phyloP scores from a whole-genome alignment of 2,329 filamentous ascomycete species.

The Ophiostoma sp. region DNA sequence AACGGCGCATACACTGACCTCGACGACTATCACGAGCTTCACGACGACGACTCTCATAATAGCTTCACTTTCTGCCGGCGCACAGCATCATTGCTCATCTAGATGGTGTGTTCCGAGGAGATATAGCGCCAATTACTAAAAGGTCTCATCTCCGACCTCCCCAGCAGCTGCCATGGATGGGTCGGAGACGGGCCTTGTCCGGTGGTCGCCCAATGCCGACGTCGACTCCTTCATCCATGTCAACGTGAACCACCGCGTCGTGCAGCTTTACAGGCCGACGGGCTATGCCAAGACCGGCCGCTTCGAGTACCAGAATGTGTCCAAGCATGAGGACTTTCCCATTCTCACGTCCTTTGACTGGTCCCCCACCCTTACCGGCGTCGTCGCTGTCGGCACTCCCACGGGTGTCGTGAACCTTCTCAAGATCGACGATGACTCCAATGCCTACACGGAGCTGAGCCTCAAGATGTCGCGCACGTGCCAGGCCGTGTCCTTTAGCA shows the following conservation, averaged over 20 bases:
- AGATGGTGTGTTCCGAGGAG: too few relatives aligned
- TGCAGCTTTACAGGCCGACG: slow-evolving; percentile 58
- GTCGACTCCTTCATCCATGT: slow-evolving; percentile 59
- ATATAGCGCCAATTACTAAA: background rate
- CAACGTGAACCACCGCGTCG: slow-evolving; percentile 57
- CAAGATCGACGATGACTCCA: slow-evolving; percentile 64
- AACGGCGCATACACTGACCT: background rate
- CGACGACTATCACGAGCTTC: slow-evolving; percentile 3
- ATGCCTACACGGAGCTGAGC: slow-evolving; percentile 58
- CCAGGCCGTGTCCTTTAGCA: slow-evolving; percentile 76
- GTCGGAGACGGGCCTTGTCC: slow-evolving; percentile 57
- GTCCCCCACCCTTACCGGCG: slow-evolving; percentile 56
- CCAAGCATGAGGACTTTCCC: slow-evolving; percentile 58
- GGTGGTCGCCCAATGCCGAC: slow-evolving; percentile 57
- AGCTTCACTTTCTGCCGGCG: background rate
- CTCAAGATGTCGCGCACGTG: slow-evolving; percentile 72
- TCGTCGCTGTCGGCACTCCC: slow-evolving; percentile 69
- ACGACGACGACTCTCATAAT: background rate
- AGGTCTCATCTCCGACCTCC: background rate
- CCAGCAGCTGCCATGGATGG: slow-evolving; percentile 45
- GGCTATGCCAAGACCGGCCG: slow-evolving; percentile 51
- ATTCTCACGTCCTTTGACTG: slow-evolving; percentile 62
- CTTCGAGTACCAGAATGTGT: slow-evolving; percentile 54
- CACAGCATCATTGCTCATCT: background rate
- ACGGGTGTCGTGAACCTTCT: slow-evolving; percentile 71